Evolutionary conservation across 768 basidiomycete genomes (phyloP).

Genomic region (Hypholoma sublateritium): DNA sequence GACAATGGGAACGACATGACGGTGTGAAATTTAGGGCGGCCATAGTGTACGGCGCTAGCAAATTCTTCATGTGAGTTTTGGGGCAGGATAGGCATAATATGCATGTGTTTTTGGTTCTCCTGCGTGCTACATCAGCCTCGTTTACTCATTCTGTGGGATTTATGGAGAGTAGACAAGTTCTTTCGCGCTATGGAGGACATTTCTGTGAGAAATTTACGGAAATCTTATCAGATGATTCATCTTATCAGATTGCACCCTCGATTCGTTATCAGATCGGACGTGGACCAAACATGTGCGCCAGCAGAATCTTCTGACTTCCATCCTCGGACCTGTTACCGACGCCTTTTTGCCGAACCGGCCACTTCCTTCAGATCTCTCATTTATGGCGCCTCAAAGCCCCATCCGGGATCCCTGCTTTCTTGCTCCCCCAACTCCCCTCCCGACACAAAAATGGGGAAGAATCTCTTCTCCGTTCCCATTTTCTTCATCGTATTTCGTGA

Average conservation of each 20-base stretch:
- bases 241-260: neutral
- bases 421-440: conserved; percentile 13
- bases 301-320: neutral
- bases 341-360: neutral
- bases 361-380: conserved; percentile 12
- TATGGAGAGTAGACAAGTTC: neutral
- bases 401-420: neutral
- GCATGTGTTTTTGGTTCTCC: neutral
- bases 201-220: neutral
- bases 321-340: conserved; percentile 6
- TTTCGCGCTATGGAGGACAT: neutral
- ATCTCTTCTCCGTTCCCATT: conserved; percentile 87
- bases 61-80: neutral
- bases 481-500: conserved; percentile 98
- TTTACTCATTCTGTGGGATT: neutral
- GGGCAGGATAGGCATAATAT: neutral
- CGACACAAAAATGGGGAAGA: conserved; percentile 54
- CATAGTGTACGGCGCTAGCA: too few species aligned
- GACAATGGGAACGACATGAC: too few species aligned
- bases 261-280: neutral
- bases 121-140: neutral
- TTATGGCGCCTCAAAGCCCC: conserved; percentile 12
- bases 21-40: too few species aligned
- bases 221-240: neutral
- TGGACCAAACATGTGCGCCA: neutral